Evolutionary conservation across 192 early-diverging fungal genomes (phyloP), one percentile per base, ranked within the genome.

Genomic region (Chytriomyces sp.): DNA sequence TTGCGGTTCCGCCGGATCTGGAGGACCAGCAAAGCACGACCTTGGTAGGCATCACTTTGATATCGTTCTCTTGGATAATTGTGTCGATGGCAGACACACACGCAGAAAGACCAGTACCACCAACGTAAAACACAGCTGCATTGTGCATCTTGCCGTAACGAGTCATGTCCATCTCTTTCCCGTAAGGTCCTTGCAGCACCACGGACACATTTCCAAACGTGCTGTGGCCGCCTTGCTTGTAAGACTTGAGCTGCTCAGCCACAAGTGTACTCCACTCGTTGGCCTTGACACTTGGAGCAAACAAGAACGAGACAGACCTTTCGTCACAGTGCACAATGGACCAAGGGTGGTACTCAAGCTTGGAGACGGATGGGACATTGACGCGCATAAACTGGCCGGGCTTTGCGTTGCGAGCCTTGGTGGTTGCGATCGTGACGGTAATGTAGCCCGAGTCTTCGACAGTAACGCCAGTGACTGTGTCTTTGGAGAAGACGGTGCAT

Each of bases 351-450:
- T 90, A 95, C 74, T 95, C 87, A 73, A 90, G 82, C 8, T 81
- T 78, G 6, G 92, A 91, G 20, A 94, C 85, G 28, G 89, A 85
- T 1, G 94, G 94, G 46, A 90, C 89, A 79, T 85, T 86, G 45
- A 95, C 75, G 57, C 89, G 92, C 50, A 95, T 84, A 77, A 91
- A 94, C 76, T 95, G 93, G n/a, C 93, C 93, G 28, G 92, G 88
- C 4, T n/a, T 13, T 26, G 45, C 73, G 20, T 11, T 61, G 24
- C 23, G 49, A 0, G 69, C 49, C 35, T 70, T 53, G 8, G 83
- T 61, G 90, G 91, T 60, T 91, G 87, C 45, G 89, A 83, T 79
- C 88, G 89, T 50, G 45, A 79, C 63, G 24, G 87, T 85, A 13
- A 90, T 87, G 6, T 92, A 91, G 63, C 93, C 91, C 65, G 90